Evolutionary conservation across 352 stramenopile genomes (phyloP).

Genomic region (Globisporangium nunn): DNA sequence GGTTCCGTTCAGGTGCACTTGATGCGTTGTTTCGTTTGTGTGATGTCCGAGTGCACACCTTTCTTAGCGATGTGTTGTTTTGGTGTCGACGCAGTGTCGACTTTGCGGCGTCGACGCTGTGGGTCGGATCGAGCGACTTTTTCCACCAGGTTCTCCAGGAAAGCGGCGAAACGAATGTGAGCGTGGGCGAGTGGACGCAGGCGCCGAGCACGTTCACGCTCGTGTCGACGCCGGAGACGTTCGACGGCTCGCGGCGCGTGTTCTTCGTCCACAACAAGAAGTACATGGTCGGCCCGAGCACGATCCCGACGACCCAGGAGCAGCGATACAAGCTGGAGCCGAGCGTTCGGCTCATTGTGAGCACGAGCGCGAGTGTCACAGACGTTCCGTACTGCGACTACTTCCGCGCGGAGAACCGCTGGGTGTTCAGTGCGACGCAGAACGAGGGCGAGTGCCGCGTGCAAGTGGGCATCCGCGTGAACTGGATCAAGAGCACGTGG

Average conservation of each 20-base stretch:
- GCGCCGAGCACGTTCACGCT: conserved; percentile 41
- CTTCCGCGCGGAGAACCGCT: conserved; percentile 81
- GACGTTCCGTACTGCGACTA: conserved; percentile 84
- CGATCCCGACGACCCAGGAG: conserved; percentile 66
- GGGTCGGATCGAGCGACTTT: conserved; percentile 54
- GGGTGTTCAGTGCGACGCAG: conserved; percentile 65
- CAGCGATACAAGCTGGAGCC: conserved; percentile 56
- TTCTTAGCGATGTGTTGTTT: neutral
- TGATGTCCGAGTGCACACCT: neutral
- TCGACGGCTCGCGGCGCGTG: conserved; percentile 48
- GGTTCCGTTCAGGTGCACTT: conserved; percentile 53
- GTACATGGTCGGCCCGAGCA: conserved; percentile 78
- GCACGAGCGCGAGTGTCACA: conserved; percentile 61
- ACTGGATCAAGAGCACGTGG: conserved; percentile 83
- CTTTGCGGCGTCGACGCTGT: conserved; percentile 49
- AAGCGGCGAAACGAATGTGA: conserved; percentile 52
- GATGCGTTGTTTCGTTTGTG: neutral
- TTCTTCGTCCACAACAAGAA: conserved; percentile 84
- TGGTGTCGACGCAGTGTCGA: conserved; percentile 35
- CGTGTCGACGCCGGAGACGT: conserved; percentile 46
- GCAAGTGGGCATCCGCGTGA: conserved; percentile 63
- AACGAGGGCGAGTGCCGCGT: conserved; percentile 29
- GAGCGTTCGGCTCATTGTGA: conserved; percentile 49
- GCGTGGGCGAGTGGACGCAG: conserved; percentile 43
- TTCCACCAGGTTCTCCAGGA: conserved; percentile 32